phyloP scores from a whole-genome alignment of 108 stramenopile species.

The Nitzschia inconspicua region DNA sequence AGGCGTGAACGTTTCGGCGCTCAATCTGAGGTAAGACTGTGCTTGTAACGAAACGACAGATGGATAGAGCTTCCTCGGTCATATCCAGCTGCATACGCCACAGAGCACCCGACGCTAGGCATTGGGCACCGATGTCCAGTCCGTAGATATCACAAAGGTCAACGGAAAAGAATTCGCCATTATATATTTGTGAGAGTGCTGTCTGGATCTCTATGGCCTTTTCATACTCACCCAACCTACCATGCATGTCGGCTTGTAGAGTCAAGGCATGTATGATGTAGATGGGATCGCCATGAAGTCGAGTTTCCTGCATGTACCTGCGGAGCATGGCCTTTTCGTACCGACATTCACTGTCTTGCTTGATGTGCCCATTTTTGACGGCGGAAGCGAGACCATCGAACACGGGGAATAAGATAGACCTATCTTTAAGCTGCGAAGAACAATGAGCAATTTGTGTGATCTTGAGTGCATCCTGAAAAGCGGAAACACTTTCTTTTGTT shows the following conservation, averaged over 20 bases:
- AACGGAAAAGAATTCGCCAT: constrained; percentile 49
- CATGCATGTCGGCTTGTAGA: constrained; percentile 57
- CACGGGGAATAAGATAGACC: constrained; percentile 59
- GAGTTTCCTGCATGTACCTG: constrained; percentile 52
- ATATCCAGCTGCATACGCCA: constrained; percentile 37
- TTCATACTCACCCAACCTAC: constrained; percentile 42
- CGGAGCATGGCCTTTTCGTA: constrained; percentile 48
- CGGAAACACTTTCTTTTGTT: not conserved
- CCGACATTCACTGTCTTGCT: constrained; percentile 31
- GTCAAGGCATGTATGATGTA: constrained; percentile 60
- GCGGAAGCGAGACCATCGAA: constrained; percentile 52
- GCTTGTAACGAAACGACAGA: constrained; percentile 42
- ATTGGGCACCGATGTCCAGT: constrained; percentile 52
- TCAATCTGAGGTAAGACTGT: constrained; percentile 59
- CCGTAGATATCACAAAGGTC: constrained; percentile 49
- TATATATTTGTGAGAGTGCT: constrained; percentile 17
- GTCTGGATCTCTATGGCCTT: constrained; percentile 38
- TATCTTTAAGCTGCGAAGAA: constrained; percentile 25
- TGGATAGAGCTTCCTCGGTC: constrained; percentile 37
- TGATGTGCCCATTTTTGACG: constrained; percentile 44
- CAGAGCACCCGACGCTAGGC: constrained; percentile 44
- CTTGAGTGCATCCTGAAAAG: constrained; percentile 10
- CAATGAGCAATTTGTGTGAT: constrained; percentile 21
- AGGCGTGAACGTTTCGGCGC: constrained; percentile 46
- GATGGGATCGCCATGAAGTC: constrained; percentile 47